Evolutionary conservation across 345 rosid species (phyloP).

Genomic region (Euclidium syriacum): DNA sequence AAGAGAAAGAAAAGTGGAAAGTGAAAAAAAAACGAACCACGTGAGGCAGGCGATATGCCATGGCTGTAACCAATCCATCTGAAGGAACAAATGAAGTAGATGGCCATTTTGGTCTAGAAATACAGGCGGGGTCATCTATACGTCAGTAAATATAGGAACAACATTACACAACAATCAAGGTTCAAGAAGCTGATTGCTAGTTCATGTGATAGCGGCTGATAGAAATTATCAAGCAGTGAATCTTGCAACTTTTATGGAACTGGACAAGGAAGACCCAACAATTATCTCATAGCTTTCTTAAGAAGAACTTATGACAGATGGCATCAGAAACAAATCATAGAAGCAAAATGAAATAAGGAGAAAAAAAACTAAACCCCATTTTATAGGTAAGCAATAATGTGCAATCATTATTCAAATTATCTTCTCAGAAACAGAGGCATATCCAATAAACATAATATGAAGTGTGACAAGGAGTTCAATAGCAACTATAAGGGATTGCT

Average conservation of each 20-base stretch:
- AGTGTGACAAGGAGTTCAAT: not conserved
- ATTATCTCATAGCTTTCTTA: not conserved
- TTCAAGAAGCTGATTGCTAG: conserved; percentile 15
- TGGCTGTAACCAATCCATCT: conserved; percentile 91
- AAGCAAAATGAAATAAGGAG: not conserved
- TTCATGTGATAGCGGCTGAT: conserved; percentile 1
- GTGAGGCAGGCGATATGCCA: conserved; percentile 97
- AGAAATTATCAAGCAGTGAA: conserved; percentile 8
- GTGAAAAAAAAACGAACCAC: conserved; percentile 60
- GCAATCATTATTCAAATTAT: conserved; percentile 10
- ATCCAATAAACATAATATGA: conserved; percentile 5
- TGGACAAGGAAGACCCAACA: not conserved
- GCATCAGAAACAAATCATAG: not conserved
- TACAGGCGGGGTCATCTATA: conserved; percentile 30
- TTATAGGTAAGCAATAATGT: conserved; percentile 13
- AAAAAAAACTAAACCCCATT: not conserved
- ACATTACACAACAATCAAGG: conserved; percentile 13
- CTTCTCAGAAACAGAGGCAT: not conserved
- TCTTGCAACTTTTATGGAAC: not conserved
- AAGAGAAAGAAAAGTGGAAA: conserved; percentile 12
- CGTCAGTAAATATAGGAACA: conserved; percentile 12
- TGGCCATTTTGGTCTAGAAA: conserved; percentile 96
- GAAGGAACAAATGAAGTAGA: conserved; percentile 89
- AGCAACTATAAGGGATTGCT: not conserved
- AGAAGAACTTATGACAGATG: not conserved